A percentile compares a stretch with the other conserved stretches of the same genome.
Conservation (phyloP, 1,284 basidiomycete species). For the Sanghuangporus baumii region DNA sequence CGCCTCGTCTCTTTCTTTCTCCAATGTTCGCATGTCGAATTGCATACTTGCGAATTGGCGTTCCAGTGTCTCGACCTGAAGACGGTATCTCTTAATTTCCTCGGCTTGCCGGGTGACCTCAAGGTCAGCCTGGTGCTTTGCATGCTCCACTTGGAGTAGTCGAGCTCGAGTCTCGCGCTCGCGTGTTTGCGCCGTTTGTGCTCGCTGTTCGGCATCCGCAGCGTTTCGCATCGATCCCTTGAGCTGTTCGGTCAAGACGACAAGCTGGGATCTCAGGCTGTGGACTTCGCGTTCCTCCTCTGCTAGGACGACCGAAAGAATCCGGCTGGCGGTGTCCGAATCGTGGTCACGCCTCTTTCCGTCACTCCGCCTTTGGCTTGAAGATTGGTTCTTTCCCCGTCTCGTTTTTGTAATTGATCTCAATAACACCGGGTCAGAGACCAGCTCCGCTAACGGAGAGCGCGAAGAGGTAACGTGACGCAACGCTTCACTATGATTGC, state of each 20-base stretch:
- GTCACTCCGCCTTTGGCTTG: background rate
- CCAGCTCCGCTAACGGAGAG: constrained; percentile 15
- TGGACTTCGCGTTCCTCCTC: constrained; percentile 58
- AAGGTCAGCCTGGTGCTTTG: constrained; percentile 40
- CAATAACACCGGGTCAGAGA: constrained; percentile 15
- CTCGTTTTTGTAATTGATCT: constrained; percentile 10
- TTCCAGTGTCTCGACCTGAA: constrained; percentile 45
- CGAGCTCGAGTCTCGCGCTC: constrained; percentile 38
- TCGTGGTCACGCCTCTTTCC: constrained; percentile 10
- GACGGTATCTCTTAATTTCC: constrained; percentile 43
- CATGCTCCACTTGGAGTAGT: constrained; percentile 39
- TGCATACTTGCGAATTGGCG: constrained; percentile 42
- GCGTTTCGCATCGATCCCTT: constrained; percentile 52
- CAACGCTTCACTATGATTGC: constrained; percentile 8
- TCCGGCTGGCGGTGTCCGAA: constrained; percentile 21
- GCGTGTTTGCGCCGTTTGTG: constrained; percentile 46
- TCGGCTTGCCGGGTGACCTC: constrained; percentile 41
- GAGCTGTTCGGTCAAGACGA: constrained; percentile 46
- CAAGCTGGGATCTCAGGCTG: constrained; percentile 50
- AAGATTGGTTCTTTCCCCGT: background rate
- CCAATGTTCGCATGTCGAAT: constrained; percentile 36
- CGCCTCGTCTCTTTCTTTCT: constrained; percentile 41
- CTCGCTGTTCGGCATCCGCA: constrained; percentile 44
- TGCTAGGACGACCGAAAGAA: constrained; percentile 43
- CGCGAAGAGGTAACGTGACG: constrained; percentile 15